These are phyloP conservation scores for Gracilaria gracilis DNA, from an alignment of 23 red algal species.

Conservation along the genomic window DNA sequence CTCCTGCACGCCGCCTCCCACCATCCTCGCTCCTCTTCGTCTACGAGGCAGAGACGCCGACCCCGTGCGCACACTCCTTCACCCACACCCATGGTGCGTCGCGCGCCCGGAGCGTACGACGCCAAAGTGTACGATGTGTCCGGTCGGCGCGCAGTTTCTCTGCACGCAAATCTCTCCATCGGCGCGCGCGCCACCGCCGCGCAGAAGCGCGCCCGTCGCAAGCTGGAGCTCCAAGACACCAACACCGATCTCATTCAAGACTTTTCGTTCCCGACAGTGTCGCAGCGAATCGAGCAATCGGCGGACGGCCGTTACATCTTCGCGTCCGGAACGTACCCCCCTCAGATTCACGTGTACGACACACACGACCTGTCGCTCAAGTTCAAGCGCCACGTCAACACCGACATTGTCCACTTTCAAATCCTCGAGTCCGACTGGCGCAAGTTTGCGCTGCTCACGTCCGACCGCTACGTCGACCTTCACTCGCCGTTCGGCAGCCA, in stretches of 20 bases:
- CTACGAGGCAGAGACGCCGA: neutral
- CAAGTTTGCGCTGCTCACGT: constrained; percentile 88
- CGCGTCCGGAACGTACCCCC: constrained; percentile 87
- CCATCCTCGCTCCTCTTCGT: neutral
- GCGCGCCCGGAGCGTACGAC: constrained; percentile 49
- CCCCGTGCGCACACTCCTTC: neutral
- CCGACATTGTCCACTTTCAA: constrained; percentile 88
- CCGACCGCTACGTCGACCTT: constrained; percentile 79
- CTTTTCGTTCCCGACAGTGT: constrained; percentile 87
- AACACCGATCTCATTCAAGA: constrained; percentile 84
- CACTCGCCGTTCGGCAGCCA: constrained; percentile 87
- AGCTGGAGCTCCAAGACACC: constrained; percentile 60
- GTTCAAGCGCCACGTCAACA: constrained; percentile 91
- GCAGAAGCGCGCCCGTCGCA: constrained; percentile 64
- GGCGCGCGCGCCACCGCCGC: constrained; percentile 46
- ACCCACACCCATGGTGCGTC: constrained; percentile 45
- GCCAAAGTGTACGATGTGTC: constrained; percentile 74
- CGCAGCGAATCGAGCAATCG: constrained; percentile 62
- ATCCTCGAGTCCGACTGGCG: constrained; percentile 89
- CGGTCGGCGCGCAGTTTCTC: constrained; percentile 16
- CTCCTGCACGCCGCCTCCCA: too few species aligned
- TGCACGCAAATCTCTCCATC: constrained; percentile 39
- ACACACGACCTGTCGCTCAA: constrained; percentile 88
- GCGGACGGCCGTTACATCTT: constrained; percentile 74
- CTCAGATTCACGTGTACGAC: constrained; percentile 91